These are phyloP conservation scores for Albizia julibrissin DNA, from an alignment of 306 rosid genomes.

Conservation along the genomic window DNA sequence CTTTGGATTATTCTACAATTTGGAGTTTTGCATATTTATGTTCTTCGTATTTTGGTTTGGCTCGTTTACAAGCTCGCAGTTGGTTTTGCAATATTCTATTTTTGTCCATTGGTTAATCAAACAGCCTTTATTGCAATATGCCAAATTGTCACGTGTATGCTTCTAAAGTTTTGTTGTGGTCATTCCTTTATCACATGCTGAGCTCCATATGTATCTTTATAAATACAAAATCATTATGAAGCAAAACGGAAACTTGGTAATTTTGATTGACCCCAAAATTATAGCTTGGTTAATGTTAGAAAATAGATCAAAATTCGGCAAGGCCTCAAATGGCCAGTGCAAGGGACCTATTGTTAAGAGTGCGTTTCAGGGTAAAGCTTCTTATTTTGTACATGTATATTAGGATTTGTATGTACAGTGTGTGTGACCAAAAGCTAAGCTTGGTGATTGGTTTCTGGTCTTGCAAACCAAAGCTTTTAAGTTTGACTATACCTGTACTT, in stretches of 20 bases:
- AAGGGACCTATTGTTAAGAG: not conserved
- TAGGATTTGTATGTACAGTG: not conserved
- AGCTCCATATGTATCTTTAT: not conserved
- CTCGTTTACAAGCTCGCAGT: not conserved
- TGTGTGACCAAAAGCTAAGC: not conserved
- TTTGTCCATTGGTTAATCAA: not conserved
- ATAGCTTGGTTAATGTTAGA: not conserved
- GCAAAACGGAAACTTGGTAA: not conserved
- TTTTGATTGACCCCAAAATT: not conserved
- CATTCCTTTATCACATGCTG: not conserved
- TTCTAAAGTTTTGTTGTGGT: not conserved
- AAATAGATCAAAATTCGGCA: not conserved
- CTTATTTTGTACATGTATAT: not conserved
- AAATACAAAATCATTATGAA: not conserved
- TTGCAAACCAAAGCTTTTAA: not conserved
- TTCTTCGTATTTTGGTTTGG: not conserved
- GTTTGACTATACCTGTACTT: not conserved
- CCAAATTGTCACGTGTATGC: not conserved
- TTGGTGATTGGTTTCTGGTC: not conserved
- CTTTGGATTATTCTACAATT: not conserved
- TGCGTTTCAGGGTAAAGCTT: not conserved
- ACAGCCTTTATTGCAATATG: not conserved
- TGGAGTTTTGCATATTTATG: not conserved
- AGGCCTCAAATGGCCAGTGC: not conserved
- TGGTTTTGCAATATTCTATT: not conserved